Evolutionary conservation across 768 basidiomycete genomes (phyloP).

Genomic region (Galerina sulciceps): DNA sequence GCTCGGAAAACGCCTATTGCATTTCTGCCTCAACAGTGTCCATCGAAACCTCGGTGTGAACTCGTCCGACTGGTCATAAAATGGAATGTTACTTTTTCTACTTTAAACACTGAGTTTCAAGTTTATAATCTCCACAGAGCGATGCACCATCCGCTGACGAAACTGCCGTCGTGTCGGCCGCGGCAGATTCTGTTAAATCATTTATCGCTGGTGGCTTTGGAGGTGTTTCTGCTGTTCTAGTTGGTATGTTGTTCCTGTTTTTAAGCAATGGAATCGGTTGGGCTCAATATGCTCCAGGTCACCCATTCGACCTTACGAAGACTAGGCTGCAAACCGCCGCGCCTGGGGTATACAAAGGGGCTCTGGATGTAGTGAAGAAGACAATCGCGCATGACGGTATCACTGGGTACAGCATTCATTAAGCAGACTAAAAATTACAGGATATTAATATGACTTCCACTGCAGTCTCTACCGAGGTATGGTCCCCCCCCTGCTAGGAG

Average conservation of each 20-base stretch:
- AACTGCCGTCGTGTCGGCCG: slow-evolving; percentile 35
- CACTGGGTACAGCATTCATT: slow-evolving; percentile 62
- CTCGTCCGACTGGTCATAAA: neutral
- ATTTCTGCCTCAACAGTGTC: neutral
- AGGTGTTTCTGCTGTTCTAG: slow-evolving; percentile 84
- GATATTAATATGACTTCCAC: neutral
- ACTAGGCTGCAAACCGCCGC: slow-evolving; percentile 94
- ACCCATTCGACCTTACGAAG: slow-evolving; percentile 97
- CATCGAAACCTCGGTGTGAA: neutral
- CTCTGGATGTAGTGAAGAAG: slow-evolving; percentile 91
- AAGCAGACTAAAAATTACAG: slow-evolving; percentile 3
- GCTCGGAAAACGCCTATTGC: neutral
- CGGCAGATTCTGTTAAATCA: slow-evolving; percentile 65
- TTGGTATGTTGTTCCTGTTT: slow-evolving; percentile 58
- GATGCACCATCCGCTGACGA: slow-evolving; percentile 41
- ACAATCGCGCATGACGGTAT: slow-evolving; percentile 90
- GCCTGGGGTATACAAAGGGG: slow-evolving; percentile 88
- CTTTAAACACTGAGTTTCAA: neutral
- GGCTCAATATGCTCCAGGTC: slow-evolving; percentile 54
- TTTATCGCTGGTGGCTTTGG: slow-evolving; percentile 96
- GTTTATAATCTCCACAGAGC: slow-evolving; percentile 29
- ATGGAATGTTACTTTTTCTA: slow-evolving; percentile 20
- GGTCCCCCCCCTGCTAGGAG: slow-evolving; percentile 90
- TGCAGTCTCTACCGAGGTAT: slow-evolving; percentile 87
- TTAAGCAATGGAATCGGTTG: slow-evolving; percentile 1